Evolutionary conservation across 306 rosid genomes (phyloP).

Genomic region (Ziziphus jujuba): DNA sequence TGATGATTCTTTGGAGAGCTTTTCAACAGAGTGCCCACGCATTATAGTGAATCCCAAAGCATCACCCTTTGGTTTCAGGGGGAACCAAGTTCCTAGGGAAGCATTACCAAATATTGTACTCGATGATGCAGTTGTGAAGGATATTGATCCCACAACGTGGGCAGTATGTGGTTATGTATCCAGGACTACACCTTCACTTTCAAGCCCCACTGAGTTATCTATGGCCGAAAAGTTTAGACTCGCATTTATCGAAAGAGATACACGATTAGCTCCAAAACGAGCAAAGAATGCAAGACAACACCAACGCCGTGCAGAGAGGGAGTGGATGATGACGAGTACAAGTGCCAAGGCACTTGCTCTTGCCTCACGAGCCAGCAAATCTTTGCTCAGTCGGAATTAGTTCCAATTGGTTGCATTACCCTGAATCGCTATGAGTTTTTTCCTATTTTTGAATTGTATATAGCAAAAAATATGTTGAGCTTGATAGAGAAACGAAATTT

Average conservation of each 20-base stretch:
- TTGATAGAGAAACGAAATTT: not conserved
- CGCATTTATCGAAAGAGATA: conserved; percentile 91
- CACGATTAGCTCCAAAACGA: conserved; percentile 77
- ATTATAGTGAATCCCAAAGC: conserved; percentile 71
- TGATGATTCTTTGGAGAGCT: conserved; percentile 55
- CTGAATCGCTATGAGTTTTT: not conserved
- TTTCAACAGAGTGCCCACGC: conserved; percentile 75
- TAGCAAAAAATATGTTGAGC: not conserved
- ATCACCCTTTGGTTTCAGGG: conserved; percentile 64
- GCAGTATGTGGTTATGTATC: conserved; percentile 41
- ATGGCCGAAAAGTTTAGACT: conserved; percentile 87
- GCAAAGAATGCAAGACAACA: conserved; percentile 92
- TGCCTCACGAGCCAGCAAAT: conserved; percentile 74
- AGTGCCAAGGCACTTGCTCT: conserved; percentile 71
- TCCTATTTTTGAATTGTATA: not conserved
- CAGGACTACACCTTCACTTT: conserved; percentile 32
- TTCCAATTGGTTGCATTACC: not conserved
- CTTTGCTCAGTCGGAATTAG: conserved; percentile 39
- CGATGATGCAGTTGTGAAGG: conserved; percentile 55
- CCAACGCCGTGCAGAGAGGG: conserved; percentile 76
- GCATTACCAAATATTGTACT: conserved; percentile 55
- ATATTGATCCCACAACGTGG: conserved; percentile 79
- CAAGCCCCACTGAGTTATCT: conserved; percentile 54
- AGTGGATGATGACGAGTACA: conserved; percentile 58
- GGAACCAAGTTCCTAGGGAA: conserved; percentile 63